Evolutionary conservation across 129 eudicot genomes (phyloP), one percentile per base, ranked within the genome.

Genomic region (Escallonia herrerae): DNA sequence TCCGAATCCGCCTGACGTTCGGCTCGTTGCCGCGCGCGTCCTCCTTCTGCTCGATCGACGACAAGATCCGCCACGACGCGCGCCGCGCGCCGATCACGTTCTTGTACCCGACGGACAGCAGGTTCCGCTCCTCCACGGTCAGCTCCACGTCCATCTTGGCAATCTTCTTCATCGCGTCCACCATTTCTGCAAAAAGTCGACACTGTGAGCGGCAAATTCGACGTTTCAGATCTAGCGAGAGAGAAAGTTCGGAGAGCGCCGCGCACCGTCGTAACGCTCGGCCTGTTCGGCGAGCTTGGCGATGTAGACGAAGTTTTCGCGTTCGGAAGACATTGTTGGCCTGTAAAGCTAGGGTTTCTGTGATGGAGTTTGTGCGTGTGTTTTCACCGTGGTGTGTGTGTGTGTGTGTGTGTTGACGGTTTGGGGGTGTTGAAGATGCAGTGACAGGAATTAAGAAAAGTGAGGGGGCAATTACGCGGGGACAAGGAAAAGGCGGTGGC

Each of bases 21-120:
- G 61, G 69, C 65, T 89, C 96, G 72, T 89, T 89, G 44, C 96
- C 96, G 73, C 76, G 78, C 4, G 89, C 77, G 45, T 89, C 96
- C 66, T 88, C 96, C 70, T 88, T 88, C 82, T 88, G 96, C 75
- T 88, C 91, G 75, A 88, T 88, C 50, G 96, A 89, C 11, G 96
- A 89, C 68, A 89, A 65, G 50, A 89, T 89, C 79, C 96, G 82
- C 96, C 96, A 89, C 5, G 96, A 79, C 37, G 96, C 96, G 63
- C 96, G 75, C 53, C 96, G 87, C 64, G 96, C 78, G 3, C 96
- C 96, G 39, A 89, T 77, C 69, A 89, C 96, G 57, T 89, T 89
- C 75, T 89, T 89, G 82, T 88, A 88, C 52, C 96, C 96, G 22
- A 88, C 96, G 2, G 96, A 88, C 2, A 88, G 81, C 81, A 88